phyloP scores from a whole-genome alignment of 1,139 yeast genomes.

The Candida neerlandica region DNA sequence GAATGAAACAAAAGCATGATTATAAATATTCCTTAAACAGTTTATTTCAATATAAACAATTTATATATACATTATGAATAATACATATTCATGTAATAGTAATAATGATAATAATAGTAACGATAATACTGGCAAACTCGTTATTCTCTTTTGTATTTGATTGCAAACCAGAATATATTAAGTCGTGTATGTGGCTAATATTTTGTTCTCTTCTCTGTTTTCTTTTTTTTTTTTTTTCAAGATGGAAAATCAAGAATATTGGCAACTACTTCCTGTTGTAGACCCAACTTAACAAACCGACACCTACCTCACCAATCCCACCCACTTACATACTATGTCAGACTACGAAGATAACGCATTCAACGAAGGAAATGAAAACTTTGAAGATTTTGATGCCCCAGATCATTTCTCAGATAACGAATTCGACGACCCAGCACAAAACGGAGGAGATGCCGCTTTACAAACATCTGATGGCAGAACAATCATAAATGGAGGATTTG shows the following conservation, averaged over 20 bases:
- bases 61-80: constrained; percentile 7
- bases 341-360: constrained; percentile 58
- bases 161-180: constrained; percentile 3
- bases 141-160: neutral
- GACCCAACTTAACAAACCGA: neutral
- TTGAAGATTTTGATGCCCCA: constrained; percentile 75
- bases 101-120: neutral
- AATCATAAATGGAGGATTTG: constrained; percentile 67
- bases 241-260: constrained; percentile 5
- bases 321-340: constrained; percentile 34
- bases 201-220: constrained; percentile 1
- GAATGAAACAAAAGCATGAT: constrained; percentile 1
- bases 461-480: constrained; percentile 76
- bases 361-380: constrained; percentile 79
- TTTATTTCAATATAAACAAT: constrained; percentile 2
- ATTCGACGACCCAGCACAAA: constrained; percentile 32
- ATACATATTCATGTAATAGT: constrained; percentile 7
- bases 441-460: constrained; percentile 49
- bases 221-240: constrained; percentile 7
- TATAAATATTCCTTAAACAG: constrained; percentile 7
- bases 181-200: constrained; percentile 5
- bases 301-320: neutral
- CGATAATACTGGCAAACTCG: no score
- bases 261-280: no score
- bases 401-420: constrained; percentile 74